These are phyloP conservation scores for Aspergillus sp. DNA, from an alignment of 2,329 filamentous ascomycete species.

Conservation along the genomic window DNA sequence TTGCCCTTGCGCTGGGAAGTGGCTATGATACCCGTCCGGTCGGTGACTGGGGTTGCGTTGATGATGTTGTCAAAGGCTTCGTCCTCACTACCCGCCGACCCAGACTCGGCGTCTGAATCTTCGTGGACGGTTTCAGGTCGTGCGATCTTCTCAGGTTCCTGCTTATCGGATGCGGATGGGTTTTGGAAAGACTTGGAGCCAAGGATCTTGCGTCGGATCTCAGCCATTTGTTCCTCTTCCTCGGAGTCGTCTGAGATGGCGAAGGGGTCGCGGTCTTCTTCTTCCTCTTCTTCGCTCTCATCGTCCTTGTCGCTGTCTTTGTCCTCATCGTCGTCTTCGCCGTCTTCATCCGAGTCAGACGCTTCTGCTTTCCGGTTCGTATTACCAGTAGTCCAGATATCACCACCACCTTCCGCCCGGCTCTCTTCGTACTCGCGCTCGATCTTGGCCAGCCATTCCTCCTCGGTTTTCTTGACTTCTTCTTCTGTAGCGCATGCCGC, in stretches of 20 bases:
- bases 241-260: slow-evolving; percentile 74
- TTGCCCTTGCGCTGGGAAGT: slow-evolving; percentile 53
- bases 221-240: slow-evolving; percentile 88
- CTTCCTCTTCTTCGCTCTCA: slow-evolving; percentile 42
- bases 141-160: slow-evolving; percentile 57
- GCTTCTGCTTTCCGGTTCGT: slow-evolving; percentile 62
- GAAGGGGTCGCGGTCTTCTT: slow-evolving; percentile 60
- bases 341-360: slow-evolving; percentile 41
- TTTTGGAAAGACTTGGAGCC: slow-evolving; percentile 84
- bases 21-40: slow-evolving; percentile 68
- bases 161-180: slow-evolving; percentile 43
- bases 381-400: slow-evolving; percentile 90
- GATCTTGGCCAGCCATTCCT: slow-evolving; percentile 82
- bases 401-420: slow-evolving; percentile 56
- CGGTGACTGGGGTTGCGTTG: slow-evolving; percentile 82
- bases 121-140: slow-evolving; percentile 46
- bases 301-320: slow-evolving; percentile 41
- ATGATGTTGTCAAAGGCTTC: slow-evolving; percentile 92
- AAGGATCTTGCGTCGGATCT: slow-evolving; percentile 83
- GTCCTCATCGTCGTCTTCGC: slow-evolving; percentile 38
- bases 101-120: slow-evolving; percentile 65
- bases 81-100: slow-evolving; percentile 60
- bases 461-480: slow-evolving; percentile 76
- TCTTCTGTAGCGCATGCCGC: slow-evolving; percentile 77
- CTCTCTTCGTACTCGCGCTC: slow-evolving; percentile 85